Evolutionary conservation across 139 green algal genomes (phyloP), one percentile per base, ranked within the genome.

Genomic region (Edaphochlamys debaryana): DNA sequence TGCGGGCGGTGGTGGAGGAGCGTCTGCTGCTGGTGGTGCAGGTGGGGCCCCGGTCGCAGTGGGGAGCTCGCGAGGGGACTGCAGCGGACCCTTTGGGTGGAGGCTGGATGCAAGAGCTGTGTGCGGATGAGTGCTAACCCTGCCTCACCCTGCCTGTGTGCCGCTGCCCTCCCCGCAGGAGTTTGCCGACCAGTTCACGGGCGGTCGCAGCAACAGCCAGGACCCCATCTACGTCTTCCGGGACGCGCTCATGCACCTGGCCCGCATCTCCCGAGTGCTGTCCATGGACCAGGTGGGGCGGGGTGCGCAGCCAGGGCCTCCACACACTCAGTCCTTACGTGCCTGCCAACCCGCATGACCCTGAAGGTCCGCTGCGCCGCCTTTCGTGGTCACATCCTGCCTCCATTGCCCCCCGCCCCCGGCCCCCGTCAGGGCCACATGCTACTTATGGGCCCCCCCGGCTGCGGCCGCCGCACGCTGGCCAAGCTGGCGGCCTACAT

Each of bases 211-310:
- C 13, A 29, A 40, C 20, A 19, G 30, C 20, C 62, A 73, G 76
- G 70, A 62, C 23, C 40, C 45, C 13, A 66, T 87, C 37, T 67
- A 74, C 66, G 71, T 87, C 36, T 82, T 83, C 54, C 64, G 41
- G 2, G 48, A 70, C 19, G 79, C 79, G 7, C 67, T 89, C 22
- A 84, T 86, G 54, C 85, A 89, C 73, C 40, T 89, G 34, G 79
- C 85, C 29, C 71, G 85, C 34, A 79, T 89, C 38, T 76, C 73
- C 0, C 41, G 85, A 0, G 74, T 89, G 64, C 85, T 89, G 66
- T 85, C 79, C 19, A 89, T 89, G 85, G 85, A 89, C 66, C 80
- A 86, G 85, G 85, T 83, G 63, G 34, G 74, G 3, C 9, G 32
- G 25, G 52, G 15, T 2, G 54, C 52, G 32, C n/a, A n/a, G n/a